Evolutionary conservation across 345 rosid species (phyloP).

Genomic region (Dimocarpus longan): DNA sequence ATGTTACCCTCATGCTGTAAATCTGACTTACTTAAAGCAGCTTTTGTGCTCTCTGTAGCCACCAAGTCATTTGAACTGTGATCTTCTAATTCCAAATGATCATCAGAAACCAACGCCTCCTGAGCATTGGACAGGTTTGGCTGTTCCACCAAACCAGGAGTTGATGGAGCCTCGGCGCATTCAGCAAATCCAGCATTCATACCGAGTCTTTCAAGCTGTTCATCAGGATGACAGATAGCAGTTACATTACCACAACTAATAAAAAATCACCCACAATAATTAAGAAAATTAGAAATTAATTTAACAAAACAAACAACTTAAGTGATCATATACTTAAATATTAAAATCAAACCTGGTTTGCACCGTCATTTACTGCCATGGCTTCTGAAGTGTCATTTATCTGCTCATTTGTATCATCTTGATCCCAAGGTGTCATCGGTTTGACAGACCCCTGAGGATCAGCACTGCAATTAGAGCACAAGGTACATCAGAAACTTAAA

Average conservation of each 20-base stretch:
- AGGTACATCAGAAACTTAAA: not conserved
- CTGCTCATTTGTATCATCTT: constrained; percentile 31
- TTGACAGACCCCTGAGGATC: constrained; percentile 48
- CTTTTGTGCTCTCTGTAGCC: constrained; percentile 36
- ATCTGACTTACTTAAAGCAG: constrained; percentile 35
- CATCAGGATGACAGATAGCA: constrained; percentile 19
- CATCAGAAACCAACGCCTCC: constrained; percentile 64
- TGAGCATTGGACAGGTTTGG: constrained; percentile 65
- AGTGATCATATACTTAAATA: not conserved
- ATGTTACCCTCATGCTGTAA: constrained; percentile 30
- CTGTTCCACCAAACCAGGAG: constrained; percentile 87
- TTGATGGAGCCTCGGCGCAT: constrained; percentile 87
- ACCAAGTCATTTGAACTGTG: constrained; percentile 36
- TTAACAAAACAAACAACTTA: not conserved
- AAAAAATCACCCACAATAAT: not conserved
- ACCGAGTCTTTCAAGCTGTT: constrained; percentile 52
- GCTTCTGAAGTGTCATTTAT: constrained; percentile 40
- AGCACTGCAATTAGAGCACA: constrained; percentile 48
- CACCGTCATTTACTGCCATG: constrained; percentile 42
- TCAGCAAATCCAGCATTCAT: constrained; percentile 54
- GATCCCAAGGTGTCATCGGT: constrained; percentile 34
- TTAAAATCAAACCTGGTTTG: constrained; percentile 54
- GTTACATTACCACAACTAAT: constrained; percentile 5
- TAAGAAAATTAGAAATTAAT: constrained; percentile 10
- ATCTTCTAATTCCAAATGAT: constrained; percentile 68